phyloP scores from a whole-genome alignment of 768 basidiomycete species.

The Suillus discolor region DNA sequence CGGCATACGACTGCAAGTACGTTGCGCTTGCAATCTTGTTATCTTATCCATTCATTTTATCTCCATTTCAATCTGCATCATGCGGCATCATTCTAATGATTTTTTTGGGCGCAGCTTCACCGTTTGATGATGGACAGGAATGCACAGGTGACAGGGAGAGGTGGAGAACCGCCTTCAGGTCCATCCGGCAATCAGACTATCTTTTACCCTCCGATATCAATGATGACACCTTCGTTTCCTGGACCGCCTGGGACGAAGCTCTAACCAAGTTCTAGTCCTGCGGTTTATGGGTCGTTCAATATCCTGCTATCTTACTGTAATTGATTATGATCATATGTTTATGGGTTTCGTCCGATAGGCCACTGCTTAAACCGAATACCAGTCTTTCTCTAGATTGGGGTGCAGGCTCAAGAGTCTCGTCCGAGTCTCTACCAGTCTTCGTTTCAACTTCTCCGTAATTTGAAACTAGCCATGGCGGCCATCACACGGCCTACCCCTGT shows the following conservation, averaged over 20 bases:
- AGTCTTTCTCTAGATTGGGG: background rate
- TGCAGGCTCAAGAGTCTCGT: background rate
- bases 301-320: background rate
- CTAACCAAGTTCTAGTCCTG: slow-evolving; percentile 9
- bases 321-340: background rate
- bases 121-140: slow-evolving; percentile 79
- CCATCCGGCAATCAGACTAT: slow-evolving; percentile 24
- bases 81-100: slow-evolving; percentile 12
- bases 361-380: background rate
- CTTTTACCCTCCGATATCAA: slow-evolving; percentile 27
- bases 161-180: slow-evolving; percentile 26
- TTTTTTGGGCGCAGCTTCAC: slow-evolving; percentile 48
- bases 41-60: slow-evolving; percentile 13
- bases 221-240: slow-evolving; percentile 33
- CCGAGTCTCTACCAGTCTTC: background rate
- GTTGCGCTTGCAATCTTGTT: slow-evolving; percentile 18
- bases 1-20: slow-evolving; percentile 78
- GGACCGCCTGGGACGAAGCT: slow-evolving; percentile 35
- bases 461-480: background rate
- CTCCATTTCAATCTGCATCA: slow-evolving; percentile 10
- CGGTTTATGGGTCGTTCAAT: background rate
- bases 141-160: slow-evolving; percentile 53
- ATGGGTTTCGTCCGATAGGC: background rate
- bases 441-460: background rate
- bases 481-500: background rate